These are phyloP conservation scores for Hanseniaspora hatyaiensis DNA, from an alignment of 805 yeast species.

Conservation along the genomic window DNA sequence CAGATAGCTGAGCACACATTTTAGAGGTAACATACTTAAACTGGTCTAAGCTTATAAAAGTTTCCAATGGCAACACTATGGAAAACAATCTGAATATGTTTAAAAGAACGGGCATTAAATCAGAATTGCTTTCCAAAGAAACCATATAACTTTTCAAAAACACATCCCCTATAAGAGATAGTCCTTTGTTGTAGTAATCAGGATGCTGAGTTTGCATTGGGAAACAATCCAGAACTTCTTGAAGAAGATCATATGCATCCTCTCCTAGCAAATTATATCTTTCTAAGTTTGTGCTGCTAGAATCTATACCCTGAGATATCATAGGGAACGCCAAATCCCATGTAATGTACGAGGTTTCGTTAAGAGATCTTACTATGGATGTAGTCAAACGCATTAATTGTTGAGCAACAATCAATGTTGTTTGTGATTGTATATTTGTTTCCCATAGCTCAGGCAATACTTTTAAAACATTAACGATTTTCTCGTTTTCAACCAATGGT, in stretches of 20 bases:
- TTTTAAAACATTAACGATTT: conserved; percentile 40
- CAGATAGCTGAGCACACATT: conserved; percentile 42
- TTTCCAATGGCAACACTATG: conserved; percentile 34
- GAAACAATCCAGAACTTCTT: conserved; percentile 50
- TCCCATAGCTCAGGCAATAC: conserved; percentile 67
- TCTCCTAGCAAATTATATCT: conserved; percentile 51
- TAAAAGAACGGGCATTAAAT: conserved; percentile 52
- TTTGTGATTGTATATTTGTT: conserved; percentile 25
- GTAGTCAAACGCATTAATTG: conserved; percentile 46
- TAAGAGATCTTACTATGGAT: conserved; percentile 45
- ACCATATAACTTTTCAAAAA: conserved; percentile 42
- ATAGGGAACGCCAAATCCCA: conserved; percentile 53
- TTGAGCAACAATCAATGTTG: conserved; percentile 40
- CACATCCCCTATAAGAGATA: conserved; percentile 27
- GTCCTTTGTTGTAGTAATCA: conserved; percentile 24
- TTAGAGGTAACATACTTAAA: conserved; percentile 36
- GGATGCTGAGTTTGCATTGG: conserved; percentile 32
- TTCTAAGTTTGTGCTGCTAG: conserved; percentile 36
- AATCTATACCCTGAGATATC: conserved; percentile 49
- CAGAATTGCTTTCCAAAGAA: conserved; percentile 61
- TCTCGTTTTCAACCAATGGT: conserved; percentile 44
- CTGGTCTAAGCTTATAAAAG: conserved; percentile 32
- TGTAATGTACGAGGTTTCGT: conserved; percentile 39
- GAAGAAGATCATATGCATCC: conserved; percentile 82
- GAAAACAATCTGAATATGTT: conserved; percentile 54